These are phyloP conservation scores for Hygrophila difformis DNA, from an alignment of 257 asterid genomes.

Conservation along the genomic window DNA sequence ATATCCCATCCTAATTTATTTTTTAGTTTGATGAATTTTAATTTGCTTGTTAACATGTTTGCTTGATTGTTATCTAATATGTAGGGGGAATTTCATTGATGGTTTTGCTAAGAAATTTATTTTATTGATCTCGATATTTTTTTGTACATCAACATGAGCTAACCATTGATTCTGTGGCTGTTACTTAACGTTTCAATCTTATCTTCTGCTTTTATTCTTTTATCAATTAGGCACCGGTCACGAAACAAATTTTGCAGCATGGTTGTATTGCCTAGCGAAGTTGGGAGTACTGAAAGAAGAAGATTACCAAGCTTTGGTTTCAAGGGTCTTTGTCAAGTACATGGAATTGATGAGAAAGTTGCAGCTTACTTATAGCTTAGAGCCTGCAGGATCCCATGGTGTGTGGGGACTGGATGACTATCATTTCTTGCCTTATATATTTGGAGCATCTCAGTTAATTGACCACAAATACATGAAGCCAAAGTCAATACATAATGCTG, in stretches of 20 bases:
- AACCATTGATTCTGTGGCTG: neutral
- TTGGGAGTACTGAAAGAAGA: conserved; percentile 63
- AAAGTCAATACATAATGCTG: conserved; percentile 82
- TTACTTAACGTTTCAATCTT: neutral
- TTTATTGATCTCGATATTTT: neutral
- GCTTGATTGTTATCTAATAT: neutral
- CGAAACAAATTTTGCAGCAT: conserved; percentile 87
- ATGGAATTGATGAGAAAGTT: conserved; percentile 88
- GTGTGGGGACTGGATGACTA: conserved; percentile 99
- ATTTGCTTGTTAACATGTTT: neutral
- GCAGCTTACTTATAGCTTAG: conserved; percentile 66
- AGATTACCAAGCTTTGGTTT: conserved; percentile 78
- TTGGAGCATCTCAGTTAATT: conserved; percentile 86
- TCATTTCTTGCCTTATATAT: conserved; percentile 82
- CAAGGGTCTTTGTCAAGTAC: conserved; percentile 61
- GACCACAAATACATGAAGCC: conserved; percentile 98
- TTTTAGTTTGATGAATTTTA: conserved; percentile 1
- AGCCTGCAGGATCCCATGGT: conserved; percentile 97
- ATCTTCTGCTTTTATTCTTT: conserved; percentile 4
- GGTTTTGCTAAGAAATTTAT: too few relatives aligned
- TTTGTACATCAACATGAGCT: neutral
- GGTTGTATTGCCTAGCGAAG: conserved; percentile 85
- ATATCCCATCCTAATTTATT: too few relatives aligned
- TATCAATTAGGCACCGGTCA: conserved; percentile 68
- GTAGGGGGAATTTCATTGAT: too few relatives aligned